A percentile compares a stretch with the other conserved stretches of the same genome.
Evolutionary conservation across 257 asterid genomes (phyloP).

Genomic region (Solanum rostratum): DNA sequence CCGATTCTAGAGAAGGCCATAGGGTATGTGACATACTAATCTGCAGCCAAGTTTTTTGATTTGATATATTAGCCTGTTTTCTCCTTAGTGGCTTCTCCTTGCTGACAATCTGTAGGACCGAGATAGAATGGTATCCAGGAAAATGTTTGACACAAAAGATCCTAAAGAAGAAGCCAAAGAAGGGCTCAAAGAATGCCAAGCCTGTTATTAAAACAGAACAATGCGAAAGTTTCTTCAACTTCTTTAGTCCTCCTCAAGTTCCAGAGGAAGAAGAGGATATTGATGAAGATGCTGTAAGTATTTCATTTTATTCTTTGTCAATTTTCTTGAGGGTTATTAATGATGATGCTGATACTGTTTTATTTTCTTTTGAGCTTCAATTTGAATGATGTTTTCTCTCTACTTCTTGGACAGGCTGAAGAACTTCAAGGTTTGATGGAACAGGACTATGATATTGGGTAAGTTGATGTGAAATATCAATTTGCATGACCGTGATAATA

Average conservation of each 20-base stretch:
- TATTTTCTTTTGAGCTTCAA: not conserved
- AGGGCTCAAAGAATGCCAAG: conserved; percentile 69
- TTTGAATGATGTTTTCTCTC: not conserved
- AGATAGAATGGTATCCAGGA: conserved; percentile 15
- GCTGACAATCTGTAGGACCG: not conserved
- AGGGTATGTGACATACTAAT: not conserved
- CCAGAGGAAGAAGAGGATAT: conserved; percentile 51
- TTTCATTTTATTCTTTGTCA: not conserved
- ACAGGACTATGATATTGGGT: conserved; percentile 87
- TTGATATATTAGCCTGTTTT: not conserved
- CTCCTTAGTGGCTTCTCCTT: not conserved
- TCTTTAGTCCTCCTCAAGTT: conserved; percentile 17
- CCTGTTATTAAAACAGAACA: conserved; percentile 15
- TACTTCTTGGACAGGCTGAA: conserved; percentile 46
- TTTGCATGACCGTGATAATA: not conserved
- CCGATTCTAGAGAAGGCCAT: conserved; percentile 60
- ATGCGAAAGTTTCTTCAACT: conserved; percentile 16
- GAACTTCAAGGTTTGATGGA: conserved; percentile 84
- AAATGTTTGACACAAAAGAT: conserved; percentile 15
- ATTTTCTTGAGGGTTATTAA: not conserved
- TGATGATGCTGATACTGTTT: conserved; percentile 49
- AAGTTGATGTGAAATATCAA: conserved; percentile 5
- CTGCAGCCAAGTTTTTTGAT: not conserved
- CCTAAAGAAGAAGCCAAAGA: conserved; percentile 58
- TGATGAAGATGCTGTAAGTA: conserved; percentile 23